Conservation (phyloP, 768 basidiomycete species). For the Agrocybe pediades region DNA sequence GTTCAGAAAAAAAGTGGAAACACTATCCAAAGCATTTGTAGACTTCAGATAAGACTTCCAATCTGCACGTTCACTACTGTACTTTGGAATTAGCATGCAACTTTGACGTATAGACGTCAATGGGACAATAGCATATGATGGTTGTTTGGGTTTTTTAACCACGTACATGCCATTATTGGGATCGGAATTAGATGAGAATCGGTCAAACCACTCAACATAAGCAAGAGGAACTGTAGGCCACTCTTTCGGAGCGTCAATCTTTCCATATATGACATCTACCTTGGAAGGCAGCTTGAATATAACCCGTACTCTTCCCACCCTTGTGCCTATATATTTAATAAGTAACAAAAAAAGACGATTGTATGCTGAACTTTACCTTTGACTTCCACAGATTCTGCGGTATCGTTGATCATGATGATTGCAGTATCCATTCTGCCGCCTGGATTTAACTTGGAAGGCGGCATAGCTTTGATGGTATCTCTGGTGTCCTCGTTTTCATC, state of each 20-base stretch:
- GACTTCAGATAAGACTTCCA: background rate
- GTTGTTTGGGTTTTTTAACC: background rate
- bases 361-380: no score
- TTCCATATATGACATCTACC: background rate
- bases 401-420: no score
- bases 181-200: background rate
- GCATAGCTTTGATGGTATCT: background rate
- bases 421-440: no score
- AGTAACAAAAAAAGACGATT: no score
- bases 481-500: background rate
- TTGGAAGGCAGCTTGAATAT: conserved; percentile 9
- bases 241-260: background rate
- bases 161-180: conserved; percentile 3
- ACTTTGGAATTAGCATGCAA: conserved; percentile 4
- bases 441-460: no score
- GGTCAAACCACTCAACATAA: conserved; percentile 11
- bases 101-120: conserved; percentile 5
- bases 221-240: conserved; percentile 9
- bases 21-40: conserved; percentile 1
- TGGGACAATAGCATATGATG: background rate
- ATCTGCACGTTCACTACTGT: background rate
- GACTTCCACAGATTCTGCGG: no score
- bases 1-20: background rate
- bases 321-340: background rate
- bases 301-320: conserved; percentile 1